Evolutionary conservation across 192 early-diverging fungal species (phyloP).

Genomic region (Mortierella antarctica): DNA sequence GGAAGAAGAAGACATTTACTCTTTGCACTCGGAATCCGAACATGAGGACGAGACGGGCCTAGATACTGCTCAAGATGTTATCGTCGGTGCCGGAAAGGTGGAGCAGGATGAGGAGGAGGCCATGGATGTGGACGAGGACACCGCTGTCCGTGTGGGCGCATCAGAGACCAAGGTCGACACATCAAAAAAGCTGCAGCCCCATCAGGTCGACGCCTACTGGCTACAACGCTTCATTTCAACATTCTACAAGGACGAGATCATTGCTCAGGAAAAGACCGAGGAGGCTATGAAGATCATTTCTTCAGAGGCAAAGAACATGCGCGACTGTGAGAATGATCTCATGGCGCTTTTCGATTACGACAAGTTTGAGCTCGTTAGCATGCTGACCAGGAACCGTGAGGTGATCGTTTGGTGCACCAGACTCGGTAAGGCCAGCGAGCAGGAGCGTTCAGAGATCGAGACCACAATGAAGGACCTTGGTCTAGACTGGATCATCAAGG

Average conservation of each 20-base stretch:
- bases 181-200: conserved; percentile 65
- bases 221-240: conserved; percentile 87
- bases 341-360: conserved; percentile 97
- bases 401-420: conserved; percentile 92
- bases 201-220: conserved; percentile 98
- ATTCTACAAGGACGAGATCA: conserved; percentile 87
- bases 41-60: conserved; percentile 68
- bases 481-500: conserved; percentile 76
- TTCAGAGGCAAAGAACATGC: conserved; percentile 67
- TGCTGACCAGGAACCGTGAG: conserved; percentile 89
- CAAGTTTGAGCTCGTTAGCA: conserved; percentile 94
- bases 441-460: conserved; percentile 67
- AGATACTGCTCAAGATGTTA: conserved; percentile 50
- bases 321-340: conserved; percentile 96
- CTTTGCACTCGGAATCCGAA: conserved; percentile 72
- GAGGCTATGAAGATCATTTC: conserved; percentile 79
- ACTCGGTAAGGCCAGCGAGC: conserved; percentile 78
- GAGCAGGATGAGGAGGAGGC: conserved; percentile 64
- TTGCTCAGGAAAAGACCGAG: conserved; percentile 89
- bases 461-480: conserved; percentile 77
- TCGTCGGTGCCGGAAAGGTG: conserved; percentile 48
- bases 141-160: conserved; percentile 66
- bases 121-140: conserved; percentile 66
- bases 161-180: conserved; percentile 50
- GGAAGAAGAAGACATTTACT: conserved; percentile 83